These are phyloP conservation scores for Phoenix roebelenii DNA, from an alignment of 176 grass and related monocot species.

Conservation along the genomic window DNA sequence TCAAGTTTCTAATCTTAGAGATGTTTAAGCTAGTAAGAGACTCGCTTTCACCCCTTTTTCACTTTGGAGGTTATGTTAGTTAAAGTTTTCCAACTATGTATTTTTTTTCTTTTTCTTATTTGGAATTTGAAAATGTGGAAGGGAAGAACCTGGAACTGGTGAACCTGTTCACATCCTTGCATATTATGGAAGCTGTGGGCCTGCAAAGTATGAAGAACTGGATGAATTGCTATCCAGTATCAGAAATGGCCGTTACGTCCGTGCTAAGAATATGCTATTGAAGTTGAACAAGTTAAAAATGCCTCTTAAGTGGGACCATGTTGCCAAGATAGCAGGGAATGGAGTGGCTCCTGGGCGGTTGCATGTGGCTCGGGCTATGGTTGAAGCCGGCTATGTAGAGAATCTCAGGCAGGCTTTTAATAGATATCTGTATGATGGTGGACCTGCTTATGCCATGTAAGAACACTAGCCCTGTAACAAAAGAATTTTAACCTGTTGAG, in stretches of 20 bases:
- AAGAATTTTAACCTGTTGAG: not conserved
- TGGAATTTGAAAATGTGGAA: constrained; percentile 28
- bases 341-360: constrained; percentile 80
- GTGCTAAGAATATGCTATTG: constrained; percentile 72
- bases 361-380: constrained; percentile 81
- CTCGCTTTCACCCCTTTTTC: too few relatives aligned
- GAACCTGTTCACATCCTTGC: constrained; percentile 90
- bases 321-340: constrained; percentile 77
- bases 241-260: constrained; percentile 60
- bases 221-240: constrained; percentile 68
- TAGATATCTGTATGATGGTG: constrained; percentile 73
- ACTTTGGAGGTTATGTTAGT: too few relatives aligned
- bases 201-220: constrained; percentile 54
- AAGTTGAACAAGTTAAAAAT: constrained; percentile 69
- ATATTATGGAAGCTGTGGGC: constrained; percentile 89
- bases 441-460: constrained; percentile 85
- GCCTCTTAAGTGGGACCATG: constrained; percentile 60
- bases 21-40: too few relatives aligned
- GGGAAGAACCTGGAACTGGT: constrained; percentile 44
- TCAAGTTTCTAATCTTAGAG: too few relatives aligned
- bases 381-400: constrained; percentile 71
- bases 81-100: too few relatives aligned
- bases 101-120: constrained; percentile 1
- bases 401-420: constrained; percentile 85
- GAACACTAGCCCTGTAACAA: not conserved